These are phyloP conservation scores for Trametes pubescens DNA, from an alignment of 1,284 basidiomycete genomes.

Conservation along the genomic window DNA sequence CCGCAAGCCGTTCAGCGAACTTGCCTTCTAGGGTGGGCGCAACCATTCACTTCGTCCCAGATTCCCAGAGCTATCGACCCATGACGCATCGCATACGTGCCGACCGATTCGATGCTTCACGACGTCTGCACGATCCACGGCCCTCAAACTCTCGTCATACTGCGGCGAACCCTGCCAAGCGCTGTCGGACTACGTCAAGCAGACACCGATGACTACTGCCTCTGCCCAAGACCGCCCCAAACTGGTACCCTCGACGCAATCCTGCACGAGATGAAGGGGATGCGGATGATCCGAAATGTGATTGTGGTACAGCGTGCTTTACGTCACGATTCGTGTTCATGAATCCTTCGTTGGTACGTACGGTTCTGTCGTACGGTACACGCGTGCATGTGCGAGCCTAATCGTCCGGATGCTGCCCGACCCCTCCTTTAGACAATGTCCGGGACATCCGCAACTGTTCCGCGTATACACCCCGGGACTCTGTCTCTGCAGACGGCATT, in stretches of 20 bases:
- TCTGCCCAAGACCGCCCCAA: background rate
- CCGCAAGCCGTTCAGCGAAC: background rate
- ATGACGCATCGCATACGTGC: slow-evolving; percentile 3
- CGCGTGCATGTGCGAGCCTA: slow-evolving; percentile 17
- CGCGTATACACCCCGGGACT: slow-evolving; percentile 16
- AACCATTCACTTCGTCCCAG: background rate
- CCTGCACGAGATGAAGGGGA: slow-evolving; percentile 9
- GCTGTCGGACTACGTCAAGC: slow-evolving; percentile 2
- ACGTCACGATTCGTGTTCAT: slow-evolving; percentile 22
- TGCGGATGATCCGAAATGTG: slow-evolving; percentile 21
- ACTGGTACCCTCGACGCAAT: slow-evolving; percentile 6
- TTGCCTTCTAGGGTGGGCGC: background rate
- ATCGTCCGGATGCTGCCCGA: slow-evolving; percentile 13
- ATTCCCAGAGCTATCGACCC: background rate
- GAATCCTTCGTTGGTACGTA: slow-evolving; percentile 14
- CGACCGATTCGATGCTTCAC: background rate
- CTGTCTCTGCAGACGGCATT: slow-evolving; percentile 17
- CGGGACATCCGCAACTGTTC: slow-evolving; percentile 14
- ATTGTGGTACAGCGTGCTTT: slow-evolving; percentile 17
- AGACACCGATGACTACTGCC: background rate
- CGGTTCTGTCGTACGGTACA: slow-evolving; percentile 20
- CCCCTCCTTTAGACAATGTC: slow-evolving; percentile 9
- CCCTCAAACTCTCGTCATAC: slow-evolving; percentile 2
- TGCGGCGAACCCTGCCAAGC: slow-evolving; percentile 4
- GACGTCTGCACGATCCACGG: background rate